Evolutionary conservation across 78 protist genomes (phyloP), one percentile per base, ranked within the genome.

Genomic region (Dictyostelium firmibasis): DNA sequence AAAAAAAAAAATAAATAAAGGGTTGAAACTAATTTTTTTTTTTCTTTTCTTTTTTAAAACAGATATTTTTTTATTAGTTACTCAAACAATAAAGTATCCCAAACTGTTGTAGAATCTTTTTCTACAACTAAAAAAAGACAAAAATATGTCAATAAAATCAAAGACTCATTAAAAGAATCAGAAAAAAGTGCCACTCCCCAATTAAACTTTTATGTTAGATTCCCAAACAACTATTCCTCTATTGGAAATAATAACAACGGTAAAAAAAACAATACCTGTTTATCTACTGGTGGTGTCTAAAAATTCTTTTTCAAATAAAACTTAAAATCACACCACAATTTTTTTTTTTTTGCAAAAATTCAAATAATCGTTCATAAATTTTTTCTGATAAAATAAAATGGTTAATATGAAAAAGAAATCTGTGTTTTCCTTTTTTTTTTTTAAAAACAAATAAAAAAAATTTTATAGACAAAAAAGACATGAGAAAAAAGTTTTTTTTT

Each of bases 11-110:
- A 70, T 31, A 27, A 70, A 6, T 29, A 70, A 29, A 70, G 1
- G 1, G 6, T 5, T 16, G 27, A 50, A 50, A 14, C 62, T 50
- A 50, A 14, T 41, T 41, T 41, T 4, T 50, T 50, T 31, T 74
- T 36, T n/a, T n/a, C n/a, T n/a, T n/a, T n/a, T n/a, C n/a, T n/a
- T n/a, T 74, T 18, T 20, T 74, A 36, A 36, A 31, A 20, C 3
- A 85, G 92, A 60, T 86, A 25, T 41, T 86, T 64, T 60, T 86
- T 86, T 43, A 72, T 86, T 38, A 69, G 16, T 8, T 86, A 57
- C 27, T 25, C 16, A 25, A 70, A 57, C 18, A 14, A 20, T 20
- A 69, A 69, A 36, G 83, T 70, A 53, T 72, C 93, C 1, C 84
- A 75, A 23, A 25, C 16, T 6, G 84, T 78, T 4, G 18, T 78